These are phyloP conservation scores for Casuarina equisetifolia DNA, from an alignment of 306 rosid species.

Conservation along the genomic window DNA sequence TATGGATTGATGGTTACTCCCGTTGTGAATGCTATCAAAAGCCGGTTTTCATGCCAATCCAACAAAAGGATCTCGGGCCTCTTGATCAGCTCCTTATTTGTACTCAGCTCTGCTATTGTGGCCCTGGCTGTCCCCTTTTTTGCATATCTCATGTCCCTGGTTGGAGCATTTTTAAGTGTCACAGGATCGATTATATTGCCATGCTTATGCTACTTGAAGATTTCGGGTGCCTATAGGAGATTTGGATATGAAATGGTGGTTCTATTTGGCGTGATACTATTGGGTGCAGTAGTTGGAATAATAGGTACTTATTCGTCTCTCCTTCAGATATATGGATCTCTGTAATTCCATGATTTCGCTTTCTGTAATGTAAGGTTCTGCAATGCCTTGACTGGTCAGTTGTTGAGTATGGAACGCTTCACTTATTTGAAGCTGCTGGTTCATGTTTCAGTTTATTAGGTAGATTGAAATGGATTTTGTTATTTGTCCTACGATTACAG, in stretches of 20 bases:
- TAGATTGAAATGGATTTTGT: too few species aligned
- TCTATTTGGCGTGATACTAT: constrained; percentile 29
- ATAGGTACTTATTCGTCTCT: constrained; percentile 59
- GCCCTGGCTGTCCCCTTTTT: constrained; percentile 54
- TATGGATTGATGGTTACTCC: constrained; percentile 77
- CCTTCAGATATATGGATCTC: constrained; percentile 32
- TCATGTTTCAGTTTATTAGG: neutral
- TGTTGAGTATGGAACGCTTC: neutral
- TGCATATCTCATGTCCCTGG: constrained; percentile 59
- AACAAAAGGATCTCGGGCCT: constrained; percentile 37
- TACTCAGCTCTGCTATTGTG: constrained; percentile 45
- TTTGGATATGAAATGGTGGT: constrained; percentile 32
- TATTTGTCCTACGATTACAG: too few species aligned
- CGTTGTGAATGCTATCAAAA: constrained; percentile 52
- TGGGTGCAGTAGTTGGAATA: constrained; percentile 37
- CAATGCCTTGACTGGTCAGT: neutral
- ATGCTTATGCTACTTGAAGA: constrained; percentile 66
- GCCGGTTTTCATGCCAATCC: constrained; percentile 27
- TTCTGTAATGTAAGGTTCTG: neutral
- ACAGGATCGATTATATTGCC: constrained; percentile 65
- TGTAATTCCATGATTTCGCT: constrained; percentile 10
- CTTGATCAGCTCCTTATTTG: constrained; percentile 36
- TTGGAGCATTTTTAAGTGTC: constrained; percentile 64
- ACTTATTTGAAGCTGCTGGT: neutral
- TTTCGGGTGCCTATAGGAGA: constrained; percentile 43